Percentiles rank a stretch among this genome's conserved stretches.
Evolutionary conservation across 2,329 filamentous ascomycete genomes (phyloP).

Genomic region (Arthrobotrys megalospora): DNA sequence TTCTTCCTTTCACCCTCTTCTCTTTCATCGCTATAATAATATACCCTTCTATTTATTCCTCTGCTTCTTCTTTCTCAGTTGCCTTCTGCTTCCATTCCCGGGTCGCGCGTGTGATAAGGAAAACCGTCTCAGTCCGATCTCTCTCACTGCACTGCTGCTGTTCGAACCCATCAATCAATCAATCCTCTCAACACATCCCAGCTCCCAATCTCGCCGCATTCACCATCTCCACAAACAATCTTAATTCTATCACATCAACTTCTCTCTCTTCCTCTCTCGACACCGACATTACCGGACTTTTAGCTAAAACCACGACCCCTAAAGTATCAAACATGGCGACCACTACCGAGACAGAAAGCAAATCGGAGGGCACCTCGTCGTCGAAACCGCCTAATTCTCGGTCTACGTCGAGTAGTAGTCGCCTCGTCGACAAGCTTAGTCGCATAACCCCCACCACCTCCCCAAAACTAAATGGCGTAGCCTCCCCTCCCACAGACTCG

Average conservation of each 20-base stretch:
- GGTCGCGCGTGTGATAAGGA: too few species aligned
- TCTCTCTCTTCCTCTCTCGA: background rate
- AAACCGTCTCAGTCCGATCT: too few species aligned
- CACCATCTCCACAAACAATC: too few species aligned
- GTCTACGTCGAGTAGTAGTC: constrained; percentile 52
- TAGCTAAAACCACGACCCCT: background rate
- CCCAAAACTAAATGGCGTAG: constrained; percentile 54
- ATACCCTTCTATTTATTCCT: constrained; percentile 24
- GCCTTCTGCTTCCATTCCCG: background rate
- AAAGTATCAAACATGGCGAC: constrained; percentile 43
- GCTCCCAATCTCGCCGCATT: too few species aligned
- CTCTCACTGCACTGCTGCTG: too few species aligned
- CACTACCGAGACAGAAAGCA: constrained; percentile 49
- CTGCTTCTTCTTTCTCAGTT: background rate
- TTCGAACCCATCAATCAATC: too few species aligned
- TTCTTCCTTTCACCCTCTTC: background rate
- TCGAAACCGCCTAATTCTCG: constrained; percentile 61
- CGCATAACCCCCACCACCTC: constrained; percentile 55
- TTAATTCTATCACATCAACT: background rate
- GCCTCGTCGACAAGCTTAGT: constrained; percentile 51
- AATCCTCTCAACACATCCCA: background rate
- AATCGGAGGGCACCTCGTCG: constrained; percentile 47
- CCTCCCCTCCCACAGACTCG: constrained; percentile 35
- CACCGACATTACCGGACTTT: too few species aligned
- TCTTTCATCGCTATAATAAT: background rate